Conservation (phyloP, 164 flowering plant genomes). For the Tinospora cordifolia region DNA sequence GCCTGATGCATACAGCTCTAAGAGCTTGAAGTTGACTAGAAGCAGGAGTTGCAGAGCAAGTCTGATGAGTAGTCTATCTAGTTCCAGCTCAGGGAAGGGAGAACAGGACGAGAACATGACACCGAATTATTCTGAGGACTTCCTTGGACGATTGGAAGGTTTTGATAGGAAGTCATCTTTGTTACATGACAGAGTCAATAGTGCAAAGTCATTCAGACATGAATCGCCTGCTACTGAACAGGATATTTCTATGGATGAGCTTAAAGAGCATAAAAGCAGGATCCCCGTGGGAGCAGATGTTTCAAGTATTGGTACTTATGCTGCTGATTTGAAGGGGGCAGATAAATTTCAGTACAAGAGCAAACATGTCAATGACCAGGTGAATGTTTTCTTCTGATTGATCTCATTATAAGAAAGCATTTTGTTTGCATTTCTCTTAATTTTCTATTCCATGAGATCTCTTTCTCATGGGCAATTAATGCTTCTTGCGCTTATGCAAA, state of each 20-base stretch:
- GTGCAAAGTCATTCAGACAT: constrained; percentile 26
- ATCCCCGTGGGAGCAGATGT: constrained; percentile 51
- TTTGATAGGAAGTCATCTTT: constrained; percentile 21
- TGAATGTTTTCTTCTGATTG: constrained; percentile 15
- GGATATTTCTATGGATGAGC: constrained; percentile 16
- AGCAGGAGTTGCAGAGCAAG: constrained; percentile 59
- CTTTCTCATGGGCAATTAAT: background rate
- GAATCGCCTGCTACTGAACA: constrained; percentile 29
- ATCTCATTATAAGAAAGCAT: background rate
- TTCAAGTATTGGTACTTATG: constrained; percentile 67
- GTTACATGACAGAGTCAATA: constrained; percentile 18
- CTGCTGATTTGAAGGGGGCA: constrained; percentile 73
- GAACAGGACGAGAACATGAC: constrained; percentile 35
- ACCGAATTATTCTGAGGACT: constrained; percentile 31
- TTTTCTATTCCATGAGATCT: background rate
- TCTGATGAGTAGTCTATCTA: constrained; percentile 20
- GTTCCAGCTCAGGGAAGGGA: constrained; percentile 21
- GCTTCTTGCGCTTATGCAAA: background rate
- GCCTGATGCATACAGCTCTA: constrained; percentile 17
- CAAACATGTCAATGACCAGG: constrained; percentile 51
- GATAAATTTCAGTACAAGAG: constrained; percentile 57
- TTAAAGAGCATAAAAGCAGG: constrained; percentile 16
- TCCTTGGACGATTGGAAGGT: constrained; percentile 30
- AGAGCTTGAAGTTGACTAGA: constrained; percentile 26
- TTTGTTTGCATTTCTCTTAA: background rate